Conservation (phyloP, 164 flowering plant genomes). For the Dillenia turbinata region DNA sequence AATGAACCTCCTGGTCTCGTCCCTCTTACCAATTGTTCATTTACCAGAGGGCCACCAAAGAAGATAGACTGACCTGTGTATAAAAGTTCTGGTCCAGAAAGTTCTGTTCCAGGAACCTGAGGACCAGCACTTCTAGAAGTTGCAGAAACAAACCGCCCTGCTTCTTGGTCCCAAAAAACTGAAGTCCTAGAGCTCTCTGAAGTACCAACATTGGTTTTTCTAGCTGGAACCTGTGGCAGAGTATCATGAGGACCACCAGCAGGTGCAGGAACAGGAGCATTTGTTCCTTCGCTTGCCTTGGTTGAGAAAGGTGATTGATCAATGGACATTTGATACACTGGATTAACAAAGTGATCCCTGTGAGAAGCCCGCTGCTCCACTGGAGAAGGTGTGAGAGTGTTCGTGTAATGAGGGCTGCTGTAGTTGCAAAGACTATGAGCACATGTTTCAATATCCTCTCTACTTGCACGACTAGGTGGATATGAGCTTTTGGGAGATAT, state of each 20-base stretch:
- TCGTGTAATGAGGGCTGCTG: constrained; percentile 58
- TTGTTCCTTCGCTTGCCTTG: constrained; percentile 31
- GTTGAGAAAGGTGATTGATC: constrained; percentile 57
- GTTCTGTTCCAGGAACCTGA: constrained; percentile 45
- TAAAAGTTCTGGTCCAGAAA: constrained; percentile 49
- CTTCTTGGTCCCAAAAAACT: constrained; percentile 80
- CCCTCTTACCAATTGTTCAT: constrained; percentile 35
- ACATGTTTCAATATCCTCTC: constrained; percentile 62
- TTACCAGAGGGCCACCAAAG: constrained; percentile 81
- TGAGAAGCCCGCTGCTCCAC: constrained; percentile 32
- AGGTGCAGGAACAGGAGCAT: constrained; percentile 5
- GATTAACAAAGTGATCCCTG: constrained; percentile 58
- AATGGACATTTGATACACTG: constrained; percentile 58
- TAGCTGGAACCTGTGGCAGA: constrained; percentile 18
- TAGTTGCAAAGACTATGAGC: constrained; percentile 53
- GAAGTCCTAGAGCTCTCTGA: constrained; percentile 40
- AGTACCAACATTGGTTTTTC: constrained; percentile 20
- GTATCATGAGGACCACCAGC: constrained; percentile 8
- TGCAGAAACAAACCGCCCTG: constrained; percentile 74
- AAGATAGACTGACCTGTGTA: constrained; percentile 89
- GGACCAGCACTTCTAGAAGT: constrained; percentile 30
- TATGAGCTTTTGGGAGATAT: constrained; percentile 64
- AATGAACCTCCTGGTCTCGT: constrained; percentile 20
- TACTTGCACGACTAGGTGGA: constrained; percentile 79
- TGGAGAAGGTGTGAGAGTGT: constrained; percentile 38